Base-by-base conservation (phyloP, 768 basidiomycete genomes). In the Calocybe cyanea region DNA sequence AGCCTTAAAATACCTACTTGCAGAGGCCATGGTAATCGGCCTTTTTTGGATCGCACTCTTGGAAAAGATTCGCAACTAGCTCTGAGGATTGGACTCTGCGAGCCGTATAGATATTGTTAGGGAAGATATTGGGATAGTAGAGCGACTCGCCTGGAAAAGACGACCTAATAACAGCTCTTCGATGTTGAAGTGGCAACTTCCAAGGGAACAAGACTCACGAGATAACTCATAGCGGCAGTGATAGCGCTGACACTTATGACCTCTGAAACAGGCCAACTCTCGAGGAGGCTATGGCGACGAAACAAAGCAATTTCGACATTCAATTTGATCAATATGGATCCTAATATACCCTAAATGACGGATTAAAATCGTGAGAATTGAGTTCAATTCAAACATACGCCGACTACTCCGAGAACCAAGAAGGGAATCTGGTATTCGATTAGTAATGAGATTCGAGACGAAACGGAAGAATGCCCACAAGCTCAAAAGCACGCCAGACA, bases 31-130 rank as follows among this genome's bases (percentile, higher is more conserved):
- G 85, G 50, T 80, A 83, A 56, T 85, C 81, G 6, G 75, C 74
- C 56, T 78, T 83, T 4, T 65, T 64, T 7, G 81, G 65, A 57
- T 85, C 81, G 57, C 92, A 94, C 63, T 92, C 90, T 52, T 83
- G 81, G 63, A 92, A 87, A 10, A 92, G 76, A 55, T 85, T 86
- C 8, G 86, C 80, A 6, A 93, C 91, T 17, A 92, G 71, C 59
- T 92, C 88, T 0, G 88, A 90, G 1, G 83, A 72, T 58, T 84
- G 85, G 4, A 81, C 85, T 38, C 85, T 82, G 45, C 5, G 33
- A 25, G 14, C 15, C 40, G 30, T 61, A 38, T 38, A 35, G n/a
- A 11, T 17, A 6, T 20, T 14, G 7, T 35, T 18, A 11, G 7
- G 38, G 9, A 13, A 45, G 20, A 28, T n/a, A n/a, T n/a, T n/a